phyloP scores from a whole-genome alignment of 129 eudicot species.

The Ambrosia artemisiifolia region DNA sequence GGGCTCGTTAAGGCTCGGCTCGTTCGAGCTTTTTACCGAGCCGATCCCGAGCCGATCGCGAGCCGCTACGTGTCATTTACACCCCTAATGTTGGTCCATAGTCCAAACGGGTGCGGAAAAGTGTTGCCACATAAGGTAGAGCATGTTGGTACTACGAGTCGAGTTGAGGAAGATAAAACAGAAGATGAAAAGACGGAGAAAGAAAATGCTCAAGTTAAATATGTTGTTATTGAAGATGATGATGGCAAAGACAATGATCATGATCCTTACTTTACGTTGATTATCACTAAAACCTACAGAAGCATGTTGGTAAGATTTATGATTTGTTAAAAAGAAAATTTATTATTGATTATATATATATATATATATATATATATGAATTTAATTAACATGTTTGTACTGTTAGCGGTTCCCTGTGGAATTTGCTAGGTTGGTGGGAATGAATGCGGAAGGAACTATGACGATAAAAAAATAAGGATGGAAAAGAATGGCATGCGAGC shows the following conservation, averaged over 20 bases:
- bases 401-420: too few relatives aligned
- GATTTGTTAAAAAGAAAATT: too few relatives aligned
- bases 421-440: conserved; percentile 18
- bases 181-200: conserved; percentile 8
- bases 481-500: background rate
- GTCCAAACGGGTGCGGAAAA: conserved; percentile 20
- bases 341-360: too few relatives aligned
- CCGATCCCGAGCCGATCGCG: too few relatives aligned
- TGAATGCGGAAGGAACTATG: background rate
- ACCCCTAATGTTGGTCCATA: too few relatives aligned
- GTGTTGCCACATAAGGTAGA: background rate
- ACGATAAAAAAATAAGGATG: conserved; percentile 1
- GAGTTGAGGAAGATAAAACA: background rate
- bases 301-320: too few relatives aligned
- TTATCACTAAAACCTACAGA: background rate
- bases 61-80: too few relatives aligned
- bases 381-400: too few relatives aligned
- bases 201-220: background rate
- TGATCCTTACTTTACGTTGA: too few relatives aligned
- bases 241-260: background rate
- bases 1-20: too few relatives aligned
- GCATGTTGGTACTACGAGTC: background rate
- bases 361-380: too few relatives aligned
- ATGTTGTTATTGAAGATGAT: background rate
- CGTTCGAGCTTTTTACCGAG: too few relatives aligned